Conservation (phyloP, 2,329 filamentous ascomycete species). For the Fusarium euwallaceae region DNA sequence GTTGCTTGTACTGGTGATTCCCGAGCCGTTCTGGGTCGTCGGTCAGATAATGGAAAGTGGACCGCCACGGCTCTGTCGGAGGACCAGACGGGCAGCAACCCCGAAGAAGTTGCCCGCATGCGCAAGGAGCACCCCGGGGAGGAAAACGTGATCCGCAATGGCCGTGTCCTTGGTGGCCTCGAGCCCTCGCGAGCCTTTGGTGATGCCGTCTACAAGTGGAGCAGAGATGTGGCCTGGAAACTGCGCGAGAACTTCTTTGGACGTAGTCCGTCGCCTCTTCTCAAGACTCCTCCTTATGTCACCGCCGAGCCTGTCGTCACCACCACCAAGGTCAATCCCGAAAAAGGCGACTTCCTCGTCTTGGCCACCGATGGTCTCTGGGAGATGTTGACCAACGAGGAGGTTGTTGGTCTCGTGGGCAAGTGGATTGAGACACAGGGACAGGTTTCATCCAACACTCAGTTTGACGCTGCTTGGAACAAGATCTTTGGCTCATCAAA, state of each 20-base stretch:
- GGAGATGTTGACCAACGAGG: conserved; percentile 99
- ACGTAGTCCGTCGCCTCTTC: conserved; percentile 78
- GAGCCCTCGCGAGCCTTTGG: conserved; percentile 96
- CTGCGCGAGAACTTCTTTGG: conserved; percentile 91
- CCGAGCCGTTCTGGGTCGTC: conserved; percentile 90
- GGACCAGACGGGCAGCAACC: conserved; percentile 93
- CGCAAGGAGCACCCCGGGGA: conserved; percentile 91
- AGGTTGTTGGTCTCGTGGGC: conserved; percentile 95
- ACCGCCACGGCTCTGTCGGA: conserved; percentile 88
- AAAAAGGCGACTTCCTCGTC: conserved; percentile 93
- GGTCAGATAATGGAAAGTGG: conserved; percentile 87
- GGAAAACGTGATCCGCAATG: conserved; percentile 87
- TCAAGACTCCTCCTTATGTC: conserved; percentile 95
- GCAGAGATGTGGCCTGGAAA: conserved; percentile 82
- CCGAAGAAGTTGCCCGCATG: conserved; percentile 85
- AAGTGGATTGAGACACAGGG: conserved; percentile 93
- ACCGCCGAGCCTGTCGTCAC: conserved; percentile 96
- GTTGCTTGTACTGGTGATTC: conserved; percentile 97
- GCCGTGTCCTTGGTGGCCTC: conserved; percentile 89
- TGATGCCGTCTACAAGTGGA: conserved; percentile 98
- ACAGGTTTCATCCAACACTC: conserved; percentile 65
- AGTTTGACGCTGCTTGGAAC: conserved; percentile 78
- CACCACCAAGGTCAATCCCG: conserved; percentile 89
- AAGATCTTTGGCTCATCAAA: conserved; percentile 68
- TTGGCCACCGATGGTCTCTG: conserved; percentile 97